Base-by-base conservation (phyloP, 352 stramenopile genomes). In the Phytophthora fragariae region DNA sequence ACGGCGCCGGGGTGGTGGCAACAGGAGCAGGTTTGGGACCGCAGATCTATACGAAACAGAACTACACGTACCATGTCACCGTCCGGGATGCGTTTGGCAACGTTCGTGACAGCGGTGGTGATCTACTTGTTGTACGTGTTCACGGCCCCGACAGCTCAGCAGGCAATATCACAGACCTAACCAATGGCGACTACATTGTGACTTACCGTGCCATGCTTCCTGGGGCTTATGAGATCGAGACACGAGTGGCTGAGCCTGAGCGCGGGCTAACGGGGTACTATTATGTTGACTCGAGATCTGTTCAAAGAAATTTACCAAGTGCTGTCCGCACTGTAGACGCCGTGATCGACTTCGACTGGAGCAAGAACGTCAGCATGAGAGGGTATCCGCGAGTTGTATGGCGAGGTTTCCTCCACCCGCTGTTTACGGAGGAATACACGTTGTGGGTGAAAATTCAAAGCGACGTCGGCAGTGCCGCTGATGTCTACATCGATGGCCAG, bases 151-250 rank as follows among this genome's bases (percentile, higher is more conserved):
- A 76, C 11, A 68, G 57, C 33, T 73, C 82, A n/a, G 58, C 55
- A 9, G 67, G 57, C 3, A 76, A 57, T 6, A 63, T 90, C 17
- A 71, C 69, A 2, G 76, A 90, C 52, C 57, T 84, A 35, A 35
- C 29, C 7, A 85, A 84, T 6, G 81, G 82, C 3, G 68, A 79
- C 12, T 91, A 91, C 57, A 44, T 75, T 24, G 79, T 87, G 17
- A 70, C 61, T 8, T 90, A 89, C 39, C 39, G 60, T 15, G 68
- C 78, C 17, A 60, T 62, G 8, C 59, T 77, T 24, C 62, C 74
- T 29, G 80, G 83, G 0, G 9, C 67, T 2, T 90, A 89, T 62
- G 76, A 92, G 56, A 79, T 88, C 41, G 70, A 91, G 61, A 88
- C 73, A 7, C 27, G 71, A 33, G 68, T 92, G 5, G 74, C 78